Percentiles rank a stretch among this genome's conserved stretches.
Evolutionary conservation across 805 yeast genomes (phyloP).

Genomic region (Tetrapisispora arboricola): DNA sequence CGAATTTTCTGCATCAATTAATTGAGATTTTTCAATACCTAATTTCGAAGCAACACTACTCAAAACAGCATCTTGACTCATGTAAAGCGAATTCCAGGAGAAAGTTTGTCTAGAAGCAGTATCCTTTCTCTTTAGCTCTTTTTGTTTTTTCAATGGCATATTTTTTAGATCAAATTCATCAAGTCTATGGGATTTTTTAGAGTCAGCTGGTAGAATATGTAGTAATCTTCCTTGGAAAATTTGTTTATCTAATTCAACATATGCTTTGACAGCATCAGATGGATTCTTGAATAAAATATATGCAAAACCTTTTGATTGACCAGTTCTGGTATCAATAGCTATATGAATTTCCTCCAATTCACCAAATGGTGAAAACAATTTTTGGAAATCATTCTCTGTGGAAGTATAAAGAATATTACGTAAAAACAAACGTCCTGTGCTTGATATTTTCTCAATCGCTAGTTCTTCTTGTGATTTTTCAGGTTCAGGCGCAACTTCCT

Average conservation of each 20-base stretch:
- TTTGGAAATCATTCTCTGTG: constrained; percentile 64
- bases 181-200: constrained; percentile 67
- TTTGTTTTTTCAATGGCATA: constrained; percentile 85
- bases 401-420: constrained; percentile 78
- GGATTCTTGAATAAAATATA: constrained; percentile 63
- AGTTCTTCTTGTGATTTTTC: constrained; percentile 35
- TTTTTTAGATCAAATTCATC: constrained; percentile 89
- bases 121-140: constrained; percentile 70
- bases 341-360: constrained; percentile 78
- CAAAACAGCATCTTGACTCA: constrained; percentile 86
- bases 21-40: constrained; percentile 73
- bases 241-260: constrained; percentile 63
- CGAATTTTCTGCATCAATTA: constrained; percentile 79
- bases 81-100: constrained; percentile 88
- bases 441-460: constrained; percentile 40
- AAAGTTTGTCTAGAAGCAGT: constrained; percentile 81
- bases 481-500: constrained; percentile 3
- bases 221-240: constrained; percentile 89
- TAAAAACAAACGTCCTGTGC: constrained; percentile 75
- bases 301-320: constrained; percentile 87
- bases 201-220: constrained; percentile 80
- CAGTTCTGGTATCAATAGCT: constrained; percentile 84
- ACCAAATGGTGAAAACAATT: constrained; percentile 61
- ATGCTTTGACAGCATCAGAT: constrained; percentile 70
- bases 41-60: constrained; percentile 78